phyloP scores from a whole-genome alignment of 1,139 yeast genomes.

The Blastobotrys malaysiensis region DNA sequence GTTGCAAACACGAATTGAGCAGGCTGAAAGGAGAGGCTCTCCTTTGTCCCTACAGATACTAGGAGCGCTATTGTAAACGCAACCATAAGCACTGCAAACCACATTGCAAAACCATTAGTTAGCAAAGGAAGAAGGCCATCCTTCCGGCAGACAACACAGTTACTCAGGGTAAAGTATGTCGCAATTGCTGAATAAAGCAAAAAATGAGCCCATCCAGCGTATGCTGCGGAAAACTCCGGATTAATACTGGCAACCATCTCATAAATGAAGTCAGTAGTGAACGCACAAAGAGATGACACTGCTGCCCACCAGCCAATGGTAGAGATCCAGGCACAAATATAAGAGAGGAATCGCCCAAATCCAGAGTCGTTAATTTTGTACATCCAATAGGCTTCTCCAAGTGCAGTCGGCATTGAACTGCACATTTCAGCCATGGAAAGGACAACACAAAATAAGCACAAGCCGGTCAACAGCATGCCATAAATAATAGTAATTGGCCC shows the following conservation, averaged over 20 bases:
- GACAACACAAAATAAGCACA: constrained; percentile 23
- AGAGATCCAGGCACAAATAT: constrained; percentile 20
- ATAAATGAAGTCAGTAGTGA: constrained; percentile 19
- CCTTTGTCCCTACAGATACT: constrained; percentile 18
- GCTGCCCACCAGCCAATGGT: constrained; percentile 20
- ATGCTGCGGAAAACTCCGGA: constrained; percentile 15
- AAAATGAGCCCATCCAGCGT: constrained; percentile 15
- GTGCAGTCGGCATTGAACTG: constrained; percentile 17
- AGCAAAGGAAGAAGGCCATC: constrained; percentile 18
- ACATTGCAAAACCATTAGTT: constrained; percentile 22
- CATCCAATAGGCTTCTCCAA: constrained; percentile 19
- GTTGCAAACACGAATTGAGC: constrained; percentile 22
- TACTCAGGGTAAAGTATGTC: constrained; percentile 18
- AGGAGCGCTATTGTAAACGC: constrained; percentile 21
- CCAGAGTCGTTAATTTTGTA: constrained; percentile 15
- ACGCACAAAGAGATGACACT: constrained; percentile 21
- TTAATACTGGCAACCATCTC: constrained; percentile 15
- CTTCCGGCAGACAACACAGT: constrained; percentile 18
- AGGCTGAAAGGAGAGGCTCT: constrained; percentile 17
- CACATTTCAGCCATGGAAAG: constrained; percentile 26
- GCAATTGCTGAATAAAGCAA: constrained; percentile 16
- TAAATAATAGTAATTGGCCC: constrained; percentile 24
- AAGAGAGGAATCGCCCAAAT: constrained; percentile 17
- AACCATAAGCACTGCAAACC: constrained; percentile 20
- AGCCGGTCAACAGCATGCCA: constrained; percentile 22